Base-by-base conservation (phyloP, 2,329 filamentous ascomycete species). In the Xylaria sp. region DNA sequence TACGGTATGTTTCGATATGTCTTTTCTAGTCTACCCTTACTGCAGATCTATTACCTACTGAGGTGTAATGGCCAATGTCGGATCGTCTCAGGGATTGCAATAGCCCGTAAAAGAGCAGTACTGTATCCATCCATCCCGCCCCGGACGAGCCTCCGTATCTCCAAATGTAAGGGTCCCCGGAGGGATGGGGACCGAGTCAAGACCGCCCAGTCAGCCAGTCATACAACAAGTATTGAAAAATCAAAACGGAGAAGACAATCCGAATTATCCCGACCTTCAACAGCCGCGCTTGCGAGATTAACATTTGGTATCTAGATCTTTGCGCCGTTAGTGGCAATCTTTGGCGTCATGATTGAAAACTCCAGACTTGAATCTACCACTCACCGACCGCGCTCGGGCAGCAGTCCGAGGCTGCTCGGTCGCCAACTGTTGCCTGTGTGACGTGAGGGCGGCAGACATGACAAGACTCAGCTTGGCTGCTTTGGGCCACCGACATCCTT, bases 341-440 rank as follows among this genome's bases (percentile, higher is more conserved):
- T 8, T 18, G 18, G 4, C 48, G 59, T 46, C 37, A 55, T 34
- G 18, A 28, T 55, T 55, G 60, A 15, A 6, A 54, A 67, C 39
- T 55, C 59, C 3, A 1, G 28, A 28, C 5, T 58, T 15, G 13
- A 31, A 25, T 25, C 20, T 57, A 2, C 34, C 34, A 39, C 46
- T 63, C 63, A 66, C 63, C 58, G 67, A 69, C 46, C 41, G 62
- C 66, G 51, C 48, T 55, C 41, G 41, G 41, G 41, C 5, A 13
- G 34, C 25, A 37, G 5, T 48, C 54, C 55, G 31, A 50, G 52
- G 39, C 44, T 56, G 44, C 60, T 59, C 54, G 55, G 48, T 67
- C 67, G 67, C 67, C 48, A 64, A 67, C 54, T 67, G 31, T 67
- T 69, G 64, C 64, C 67, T 63, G 63, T 69, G 58, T 48, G 2